Evolutionary conservation across 129 eudicot genomes (phyloP).

Genomic region (Cynara cardunculus): DNA sequence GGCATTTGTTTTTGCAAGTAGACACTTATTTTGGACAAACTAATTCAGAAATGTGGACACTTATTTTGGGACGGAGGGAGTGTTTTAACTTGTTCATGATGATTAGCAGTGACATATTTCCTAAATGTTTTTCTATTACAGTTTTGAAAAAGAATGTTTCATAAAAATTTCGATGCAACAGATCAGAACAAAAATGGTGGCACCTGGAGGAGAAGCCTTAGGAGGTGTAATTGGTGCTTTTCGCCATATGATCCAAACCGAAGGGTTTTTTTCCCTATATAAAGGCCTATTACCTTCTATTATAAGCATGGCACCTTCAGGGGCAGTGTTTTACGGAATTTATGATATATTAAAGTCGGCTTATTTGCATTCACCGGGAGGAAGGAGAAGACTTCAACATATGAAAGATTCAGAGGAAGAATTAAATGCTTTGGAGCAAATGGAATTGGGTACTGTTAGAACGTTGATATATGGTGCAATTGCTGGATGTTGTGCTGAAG

Average conservation of each 20-base stretch:
- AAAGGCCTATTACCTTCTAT: conserved; percentile 88
- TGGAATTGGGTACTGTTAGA: conserved; percentile 84
- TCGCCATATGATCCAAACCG: conserved; percentile 77
- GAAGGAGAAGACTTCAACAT: conserved; percentile 61
- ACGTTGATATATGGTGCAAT: conserved; percentile 88
- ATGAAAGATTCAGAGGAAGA: conserved; percentile 67
- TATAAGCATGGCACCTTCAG: conserved; percentile 98
- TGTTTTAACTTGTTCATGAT: background rate
- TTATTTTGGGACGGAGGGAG: background rate
- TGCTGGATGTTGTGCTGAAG: conserved; percentile 97
- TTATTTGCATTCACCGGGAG: conserved; percentile 83
- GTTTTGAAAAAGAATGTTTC: background rate
- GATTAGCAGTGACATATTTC: background rate
- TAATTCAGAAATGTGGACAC: too few relatives aligned
- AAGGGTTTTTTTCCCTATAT: conserved; percentile 93
- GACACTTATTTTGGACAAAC: too few relatives aligned
- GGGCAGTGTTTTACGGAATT: conserved; percentile 92
- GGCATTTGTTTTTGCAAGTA: background rate
- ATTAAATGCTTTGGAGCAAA: conserved; percentile 81
- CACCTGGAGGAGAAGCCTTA: conserved; percentile 97
- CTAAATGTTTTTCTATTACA: background rate
- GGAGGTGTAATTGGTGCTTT: conserved; percentile 88
- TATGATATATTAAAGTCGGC: conserved; percentile 84
- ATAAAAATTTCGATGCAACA: conserved; percentile 26
- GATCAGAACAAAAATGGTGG: conserved; percentile 96